Conservation (phyloP, 2,329 filamentous ascomycete species). For the Thielaviopsis euricoi region DNA sequence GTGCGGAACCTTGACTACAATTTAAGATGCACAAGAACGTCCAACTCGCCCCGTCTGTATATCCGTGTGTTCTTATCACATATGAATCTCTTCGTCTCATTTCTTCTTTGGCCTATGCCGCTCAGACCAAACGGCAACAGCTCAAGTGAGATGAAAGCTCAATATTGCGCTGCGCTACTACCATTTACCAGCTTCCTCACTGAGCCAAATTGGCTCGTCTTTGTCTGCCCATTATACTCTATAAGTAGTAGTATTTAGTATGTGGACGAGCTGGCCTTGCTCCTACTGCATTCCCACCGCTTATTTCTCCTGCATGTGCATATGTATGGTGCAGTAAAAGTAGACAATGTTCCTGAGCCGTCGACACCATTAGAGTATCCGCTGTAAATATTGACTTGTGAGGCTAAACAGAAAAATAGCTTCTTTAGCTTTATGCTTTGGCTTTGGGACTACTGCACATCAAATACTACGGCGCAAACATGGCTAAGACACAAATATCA, state of each 20-base stretch:
- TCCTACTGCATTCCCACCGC: constrained; percentile 6
- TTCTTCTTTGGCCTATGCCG: too few species aligned
- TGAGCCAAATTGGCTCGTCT: background rate
- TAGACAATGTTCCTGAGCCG: constrained; percentile 8
- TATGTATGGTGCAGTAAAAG: constrained; percentile 1
- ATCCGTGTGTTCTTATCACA: background rate
- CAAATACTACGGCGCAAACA: background rate
- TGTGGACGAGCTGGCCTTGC: background rate
- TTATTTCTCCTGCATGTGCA: constrained; percentile 12
- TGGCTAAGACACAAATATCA: background rate
- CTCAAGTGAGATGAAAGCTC: background rate
- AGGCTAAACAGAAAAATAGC: background rate
- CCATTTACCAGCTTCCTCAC: background rate
- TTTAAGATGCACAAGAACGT: too few species aligned
- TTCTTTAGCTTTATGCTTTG: background rate
- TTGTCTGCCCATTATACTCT: background rate
- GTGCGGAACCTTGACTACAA: background rate
- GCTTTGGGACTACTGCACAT: background rate
- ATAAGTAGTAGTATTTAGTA: too few species aligned
- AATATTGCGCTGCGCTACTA: background rate
- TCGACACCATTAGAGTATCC: background rate
- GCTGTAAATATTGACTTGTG: background rate
- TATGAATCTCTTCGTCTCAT: background rate
- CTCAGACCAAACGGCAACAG: too few species aligned
- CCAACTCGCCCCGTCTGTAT: background rate